These are phyloP conservation scores for Triglochin maritima DNA, from an alignment of 106 monocot species.

Conservation along the genomic window DNA sequence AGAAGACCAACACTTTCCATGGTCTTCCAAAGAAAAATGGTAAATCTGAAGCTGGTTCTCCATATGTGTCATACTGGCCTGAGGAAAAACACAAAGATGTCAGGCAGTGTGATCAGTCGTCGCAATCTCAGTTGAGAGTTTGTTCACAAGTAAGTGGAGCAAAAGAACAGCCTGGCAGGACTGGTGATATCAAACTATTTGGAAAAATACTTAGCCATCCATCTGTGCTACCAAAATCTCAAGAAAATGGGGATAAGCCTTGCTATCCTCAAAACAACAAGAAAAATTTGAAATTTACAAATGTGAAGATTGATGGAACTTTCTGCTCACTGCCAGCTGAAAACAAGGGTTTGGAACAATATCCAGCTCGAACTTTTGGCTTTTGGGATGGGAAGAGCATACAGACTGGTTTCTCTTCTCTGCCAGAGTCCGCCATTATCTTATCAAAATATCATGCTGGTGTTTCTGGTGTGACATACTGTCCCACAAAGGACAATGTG, in stretches of 20 bases:
- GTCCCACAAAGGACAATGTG: constrained; percentile 20
- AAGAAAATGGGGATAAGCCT: constrained; percentile 12
- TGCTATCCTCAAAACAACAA: constrained; percentile 16
- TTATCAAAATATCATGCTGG: constrained; percentile 38
- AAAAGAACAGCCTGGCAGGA: constrained; percentile 21
- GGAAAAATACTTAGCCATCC: constrained; percentile 68
- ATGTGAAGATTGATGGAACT: not conserved
- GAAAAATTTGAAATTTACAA: not conserved
- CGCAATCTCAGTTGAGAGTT: constrained; percentile 11
- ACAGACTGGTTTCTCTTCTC: constrained; percentile 39
- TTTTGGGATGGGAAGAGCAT: constrained; percentile 44
- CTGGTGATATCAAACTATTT: constrained; percentile 79
- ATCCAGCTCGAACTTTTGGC: constrained; percentile 35
- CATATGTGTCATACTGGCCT: constrained; percentile 4
- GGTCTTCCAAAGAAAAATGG: constrained; percentile 8
- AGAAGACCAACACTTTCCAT: constrained; percentile 7
- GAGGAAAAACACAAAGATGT: constrained; percentile 8
- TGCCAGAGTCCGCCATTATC: constrained; percentile 38
- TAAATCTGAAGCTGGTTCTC: constrained; percentile 9
- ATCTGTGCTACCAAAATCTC: constrained; percentile 13
- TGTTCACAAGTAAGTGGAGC: constrained; percentile 9
- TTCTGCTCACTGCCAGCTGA: constrained; percentile 2
- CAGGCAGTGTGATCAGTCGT: constrained; percentile 1
- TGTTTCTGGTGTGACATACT: constrained; percentile 21
- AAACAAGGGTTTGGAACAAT: constrained; percentile 12